These are phyloP conservation scores for Kalanchoe fedtschenkoi DNA, from an alignment of 164 flowering plant genomes.

Conservation along the genomic window DNA sequence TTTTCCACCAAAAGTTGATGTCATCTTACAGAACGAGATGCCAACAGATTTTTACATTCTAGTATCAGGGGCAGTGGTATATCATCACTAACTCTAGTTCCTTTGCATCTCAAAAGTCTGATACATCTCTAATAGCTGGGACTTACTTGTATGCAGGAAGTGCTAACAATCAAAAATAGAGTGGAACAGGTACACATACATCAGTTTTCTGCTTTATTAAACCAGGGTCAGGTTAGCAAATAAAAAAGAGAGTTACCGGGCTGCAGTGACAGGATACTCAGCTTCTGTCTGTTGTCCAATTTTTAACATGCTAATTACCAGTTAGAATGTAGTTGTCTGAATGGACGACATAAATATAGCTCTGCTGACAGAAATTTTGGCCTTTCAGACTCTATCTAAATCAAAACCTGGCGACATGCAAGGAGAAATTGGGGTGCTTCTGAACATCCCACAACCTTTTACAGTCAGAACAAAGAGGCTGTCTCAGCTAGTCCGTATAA, in stretches of 20 bases:
- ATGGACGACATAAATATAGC: neutral
- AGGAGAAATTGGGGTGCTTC: slow-evolving; percentile 75
- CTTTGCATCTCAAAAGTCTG: neutral
- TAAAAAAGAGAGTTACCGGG: neutral
- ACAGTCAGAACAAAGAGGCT: slow-evolving; percentile 79
- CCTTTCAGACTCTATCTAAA: slow-evolving; percentile 45
- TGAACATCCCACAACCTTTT: slow-evolving; percentile 82
- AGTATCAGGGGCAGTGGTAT: slow-evolving; percentile 82
- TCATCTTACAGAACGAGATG: slow-evolving; percentile 72
- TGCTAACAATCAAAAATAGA: slow-evolving; percentile 50
- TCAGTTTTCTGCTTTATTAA: neutral
- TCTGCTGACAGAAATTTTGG: neutral
- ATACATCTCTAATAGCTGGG: slow-evolving; percentile 12
- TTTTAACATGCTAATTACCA: neutral
- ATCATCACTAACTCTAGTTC: slow-evolving; percentile 7
- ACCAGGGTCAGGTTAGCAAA: neutral
- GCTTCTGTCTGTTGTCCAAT: neutral
- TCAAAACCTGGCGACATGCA: slow-evolving; percentile 54
- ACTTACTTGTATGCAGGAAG: slow-evolving; percentile 45
- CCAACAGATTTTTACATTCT: slow-evolving; percentile 82
- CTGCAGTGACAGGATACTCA: neutral
- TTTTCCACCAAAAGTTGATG: slow-evolving; percentile 81
- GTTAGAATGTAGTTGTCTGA: neutral
- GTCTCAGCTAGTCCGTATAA: slow-evolving; percentile 66
- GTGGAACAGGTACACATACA: slow-evolving; percentile 48